A percentile compares a stretch with the other conserved stretches of the same genome.
phyloP scores from a whole-genome alignment of 495 filamentous ascomycete genomes.

The Extremus antarcticus region DNA sequence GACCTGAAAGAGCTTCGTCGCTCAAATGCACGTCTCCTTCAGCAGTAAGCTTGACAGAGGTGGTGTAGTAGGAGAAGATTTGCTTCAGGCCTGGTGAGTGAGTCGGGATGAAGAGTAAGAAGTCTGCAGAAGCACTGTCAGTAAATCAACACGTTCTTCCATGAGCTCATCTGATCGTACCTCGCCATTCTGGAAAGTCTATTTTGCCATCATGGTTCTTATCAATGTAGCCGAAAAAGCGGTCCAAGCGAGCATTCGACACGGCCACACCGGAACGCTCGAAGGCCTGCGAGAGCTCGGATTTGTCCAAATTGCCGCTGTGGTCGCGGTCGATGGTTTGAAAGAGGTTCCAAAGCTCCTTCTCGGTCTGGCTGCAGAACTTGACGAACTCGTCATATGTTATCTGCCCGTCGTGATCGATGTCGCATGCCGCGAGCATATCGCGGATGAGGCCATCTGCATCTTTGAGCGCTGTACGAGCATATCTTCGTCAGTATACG shows the following conservation, averaged over 20 bases:
- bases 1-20: constrained; percentile 75
- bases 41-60: constrained; percentile 77
- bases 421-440: constrained; percentile 72
- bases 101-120: constrained; percentile 86
- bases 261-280: constrained; percentile 66
- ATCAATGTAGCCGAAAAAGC: constrained; percentile 84
- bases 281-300: constrained; percentile 70
- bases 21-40: constrained; percentile 91
- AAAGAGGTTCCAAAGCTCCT: constrained; percentile 70
- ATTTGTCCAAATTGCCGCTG: constrained; percentile 81
- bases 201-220: constrained; percentile 81
- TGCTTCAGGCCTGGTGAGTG: constrained; percentile 62
- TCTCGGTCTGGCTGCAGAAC: constrained; percentile 80
- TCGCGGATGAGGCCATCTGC: constrained; percentile 74
- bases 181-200: constrained; percentile 85
- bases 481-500: not conserved
- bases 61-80: constrained; percentile 83
- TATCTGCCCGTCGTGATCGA: constrained; percentile 76
- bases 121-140: constrained; percentile 52
- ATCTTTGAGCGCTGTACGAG: constrained; percentile 70
- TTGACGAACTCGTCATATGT: constrained; percentile 81
- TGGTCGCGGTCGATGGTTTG: constrained; percentile 74
- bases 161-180: constrained; percentile 4
- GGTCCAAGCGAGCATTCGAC: constrained; percentile 61
- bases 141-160: not conserved